A percentile compares a stretch with the other conserved stretches of the same genome.
phyloP scores from a whole-genome alignment of 129 eudicot species.

The Artemisia tridentata region DNA sequence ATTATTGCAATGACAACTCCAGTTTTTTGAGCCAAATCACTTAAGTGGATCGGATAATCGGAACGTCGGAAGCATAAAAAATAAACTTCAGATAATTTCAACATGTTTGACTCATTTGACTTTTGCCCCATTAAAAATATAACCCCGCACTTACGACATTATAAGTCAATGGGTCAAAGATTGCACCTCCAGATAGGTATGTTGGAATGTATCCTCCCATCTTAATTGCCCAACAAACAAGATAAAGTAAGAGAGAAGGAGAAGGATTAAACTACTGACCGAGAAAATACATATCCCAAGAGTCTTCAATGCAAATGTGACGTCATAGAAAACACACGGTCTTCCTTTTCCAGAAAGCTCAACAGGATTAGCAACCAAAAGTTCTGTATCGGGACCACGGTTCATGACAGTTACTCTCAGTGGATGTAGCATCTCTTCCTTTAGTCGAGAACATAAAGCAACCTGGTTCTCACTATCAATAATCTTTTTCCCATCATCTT shows the following conservation, averaged over 20 bases:
- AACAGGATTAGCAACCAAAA: slow-evolving; percentile 83
- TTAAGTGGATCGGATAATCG: no score
- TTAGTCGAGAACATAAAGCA: slow-evolving; percentile 60
- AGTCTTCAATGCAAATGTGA: slow-evolving; percentile 57
- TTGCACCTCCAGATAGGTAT: no score
- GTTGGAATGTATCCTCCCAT: no score
- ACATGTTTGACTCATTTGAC: no score
- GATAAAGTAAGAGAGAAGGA: background rate
- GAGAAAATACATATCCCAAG: slow-evolving; percentile 83
- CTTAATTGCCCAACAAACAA: no score
- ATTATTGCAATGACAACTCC: no score
- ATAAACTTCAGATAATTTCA: no score
- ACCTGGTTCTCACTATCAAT: slow-evolving; percentile 51
- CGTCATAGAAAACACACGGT: slow-evolving; percentile 84
- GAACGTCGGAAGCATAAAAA: no score
- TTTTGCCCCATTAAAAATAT: no score
- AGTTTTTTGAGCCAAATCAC: no score
- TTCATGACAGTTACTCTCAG: slow-evolving; percentile 59
- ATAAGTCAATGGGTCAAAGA: no score
- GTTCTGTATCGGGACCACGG: slow-evolving; percentile 92
- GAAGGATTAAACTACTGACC: slow-evolving; percentile 34
- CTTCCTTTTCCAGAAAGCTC: slow-evolving; percentile 86
- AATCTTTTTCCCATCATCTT: slow-evolving; percentile 68
- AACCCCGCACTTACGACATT: no score
- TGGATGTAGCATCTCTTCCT: slow-evolving; percentile 86